Evolutionary conservation across 352 stramenopile species (phyloP).

Genomic region (Pythium phragmitis): DNA sequence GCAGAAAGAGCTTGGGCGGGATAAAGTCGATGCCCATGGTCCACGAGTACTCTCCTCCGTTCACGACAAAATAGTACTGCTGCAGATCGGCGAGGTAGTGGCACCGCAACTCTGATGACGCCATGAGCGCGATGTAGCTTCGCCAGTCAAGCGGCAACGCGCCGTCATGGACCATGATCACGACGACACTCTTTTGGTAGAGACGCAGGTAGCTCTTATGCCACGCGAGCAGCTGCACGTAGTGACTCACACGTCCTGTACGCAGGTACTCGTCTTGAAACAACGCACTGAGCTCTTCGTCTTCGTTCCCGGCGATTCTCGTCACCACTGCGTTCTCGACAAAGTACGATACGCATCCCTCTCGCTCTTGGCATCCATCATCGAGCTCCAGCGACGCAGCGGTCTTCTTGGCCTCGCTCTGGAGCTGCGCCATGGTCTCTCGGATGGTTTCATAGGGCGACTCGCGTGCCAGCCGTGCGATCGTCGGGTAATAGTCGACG

Average conservation of each 20-base stretch:
- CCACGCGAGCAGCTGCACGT: constrained; percentile 75
- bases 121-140: constrained; percentile 86
- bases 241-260: constrained; percentile 71
- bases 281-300: constrained; percentile 51
- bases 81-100: constrained; percentile 79
- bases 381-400: constrained; percentile 9
- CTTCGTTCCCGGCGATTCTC: constrained; percentile 32
- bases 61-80: constrained; percentile 85
- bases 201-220: constrained; percentile 77
- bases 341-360: constrained; percentile 56
- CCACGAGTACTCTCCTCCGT: constrained; percentile 76
- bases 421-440: constrained; percentile 48
- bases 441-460: constrained; percentile 69
- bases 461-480: constrained; percentile 60
- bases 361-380: background rate
- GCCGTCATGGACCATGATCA: constrained; percentile 79
- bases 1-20: constrained; percentile 74
- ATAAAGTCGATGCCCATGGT: constrained; percentile 83
- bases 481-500: constrained; percentile 69
- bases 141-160: constrained; percentile 77
- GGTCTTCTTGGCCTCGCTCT: constrained; percentile 40
- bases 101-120: constrained; percentile 69
- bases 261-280: constrained; percentile 63
- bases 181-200: constrained; percentile 58
- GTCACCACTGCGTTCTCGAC: constrained; percentile 41